Conservation (phyloP, 1,139 yeast species). For the Hansenula anomala region DNA sequence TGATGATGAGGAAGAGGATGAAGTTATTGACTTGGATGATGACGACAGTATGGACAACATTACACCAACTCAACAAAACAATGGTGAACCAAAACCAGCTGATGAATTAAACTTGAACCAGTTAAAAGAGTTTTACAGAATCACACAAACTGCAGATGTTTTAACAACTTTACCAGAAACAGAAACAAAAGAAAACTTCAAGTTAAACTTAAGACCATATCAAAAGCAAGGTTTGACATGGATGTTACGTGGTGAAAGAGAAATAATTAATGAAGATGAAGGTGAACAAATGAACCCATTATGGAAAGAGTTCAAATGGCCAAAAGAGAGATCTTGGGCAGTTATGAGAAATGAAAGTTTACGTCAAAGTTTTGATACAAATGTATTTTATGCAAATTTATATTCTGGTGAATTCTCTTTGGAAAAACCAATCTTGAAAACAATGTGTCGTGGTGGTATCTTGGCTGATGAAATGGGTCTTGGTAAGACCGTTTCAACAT, state of each 20-base stretch:
- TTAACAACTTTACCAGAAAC: conserved; percentile 51
- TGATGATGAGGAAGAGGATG: conserved; percentile 22
- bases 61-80: conserved; percentile 1
- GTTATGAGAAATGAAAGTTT: conserved; percentile 19
- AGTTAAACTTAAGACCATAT: conserved; percentile 56
- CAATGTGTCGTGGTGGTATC: conserved; percentile 73
- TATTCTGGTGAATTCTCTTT: conserved; percentile 78
- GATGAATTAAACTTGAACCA: conserved; percentile 63
- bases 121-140: conserved; percentile 66
- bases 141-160: conserved; percentile 50
- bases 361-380: conserved; percentile 14
- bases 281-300: conserved; percentile 75
- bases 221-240: conserved; percentile 80
- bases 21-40: conserved; percentile 25
- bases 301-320: conserved; percentile 83
- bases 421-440: conserved; percentile 57
- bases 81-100: conserved; percentile 7
- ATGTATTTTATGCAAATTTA: conserved; percentile 69
- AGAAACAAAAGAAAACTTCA: conserved; percentile 55
- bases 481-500: conserved; percentile 85
- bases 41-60: conserved; percentile 6
- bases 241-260: conserved; percentile 70
- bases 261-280: conserved; percentile 26
- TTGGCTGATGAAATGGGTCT: conserved; percentile 98
- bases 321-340: conserved; percentile 39